Conservation (phyloP, 1,284 basidiomycete species). For the Melampsora occidentalis region DNA sequence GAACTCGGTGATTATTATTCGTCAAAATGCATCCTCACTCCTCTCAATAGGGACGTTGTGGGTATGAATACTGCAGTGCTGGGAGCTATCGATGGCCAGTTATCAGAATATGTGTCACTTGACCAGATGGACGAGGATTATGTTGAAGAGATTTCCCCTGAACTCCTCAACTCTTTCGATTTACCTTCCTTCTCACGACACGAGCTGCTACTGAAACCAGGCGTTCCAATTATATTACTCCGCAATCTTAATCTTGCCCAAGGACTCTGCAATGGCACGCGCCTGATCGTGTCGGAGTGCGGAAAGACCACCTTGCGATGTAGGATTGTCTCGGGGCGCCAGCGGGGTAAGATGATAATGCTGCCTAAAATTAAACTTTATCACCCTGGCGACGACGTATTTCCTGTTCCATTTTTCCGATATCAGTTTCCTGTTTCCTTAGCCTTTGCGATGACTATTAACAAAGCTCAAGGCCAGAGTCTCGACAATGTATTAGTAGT, state of each 20-base stretch:
- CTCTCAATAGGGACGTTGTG: too few relatives aligned
- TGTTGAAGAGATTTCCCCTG: background rate
- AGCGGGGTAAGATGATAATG: background rate
- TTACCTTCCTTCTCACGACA: background rate
- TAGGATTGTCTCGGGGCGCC: background rate
- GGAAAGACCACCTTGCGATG: background rate
- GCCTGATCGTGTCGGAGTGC: background rate
- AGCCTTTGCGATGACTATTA: constrained; percentile 58
- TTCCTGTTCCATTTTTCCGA: constrained; percentile 50
- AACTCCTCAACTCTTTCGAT: background rate
- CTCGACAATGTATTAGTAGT: constrained; percentile 52
- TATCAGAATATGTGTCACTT: too few relatives aligned
- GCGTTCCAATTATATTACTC: background rate
- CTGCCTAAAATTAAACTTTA: constrained; percentile 3
- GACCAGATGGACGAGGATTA: too few relatives aligned
- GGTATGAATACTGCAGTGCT: too few relatives aligned
- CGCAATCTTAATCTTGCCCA: background rate
- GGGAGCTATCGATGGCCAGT: too few relatives aligned
- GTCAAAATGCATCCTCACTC: too few relatives aligned
- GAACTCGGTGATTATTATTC: too few relatives aligned
- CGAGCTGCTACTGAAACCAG: background rate
- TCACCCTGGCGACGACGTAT: constrained; percentile 9
- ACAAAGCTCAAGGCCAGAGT: constrained; percentile 59
- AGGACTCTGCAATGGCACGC: constrained; percentile 15
- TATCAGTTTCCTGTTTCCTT: constrained; percentile 56